Percentiles rank a stretch among this genome's conserved stretches.
Evolutionary conservation across 2,329 filamentous ascomycete genomes (phyloP).

Genomic region (Achaetomium macrosporum): DNA sequence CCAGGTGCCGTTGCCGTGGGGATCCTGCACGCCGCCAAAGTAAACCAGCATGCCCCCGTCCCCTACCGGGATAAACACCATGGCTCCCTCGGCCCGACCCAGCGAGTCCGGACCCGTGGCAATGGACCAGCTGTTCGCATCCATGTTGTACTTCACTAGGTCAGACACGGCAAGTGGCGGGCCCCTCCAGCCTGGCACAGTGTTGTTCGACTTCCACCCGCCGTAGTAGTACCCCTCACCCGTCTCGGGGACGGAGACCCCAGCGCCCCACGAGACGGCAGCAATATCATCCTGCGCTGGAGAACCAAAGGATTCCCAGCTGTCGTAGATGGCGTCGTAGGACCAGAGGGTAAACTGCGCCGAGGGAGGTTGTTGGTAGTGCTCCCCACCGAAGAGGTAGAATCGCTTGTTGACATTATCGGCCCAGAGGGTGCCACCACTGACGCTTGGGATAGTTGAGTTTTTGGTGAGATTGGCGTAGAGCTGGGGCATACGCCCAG

Average conservation of each 20-base stretch:
- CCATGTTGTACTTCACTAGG: conserved; percentile 54
- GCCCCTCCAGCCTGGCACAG: conserved; percentile 46
- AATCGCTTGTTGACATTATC: conserved; percentile 58
- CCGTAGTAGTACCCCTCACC: conserved; percentile 58
- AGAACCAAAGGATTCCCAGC: conserved; percentile 46
- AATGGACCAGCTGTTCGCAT: conserved; percentile 45
- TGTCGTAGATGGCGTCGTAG: conserved; percentile 52
- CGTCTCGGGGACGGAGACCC: conserved; percentile 46
- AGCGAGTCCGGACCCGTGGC: conserved; percentile 47
- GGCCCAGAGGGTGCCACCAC: conserved; percentile 49
- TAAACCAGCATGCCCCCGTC: conserved; percentile 56
- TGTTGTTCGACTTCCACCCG: conserved; percentile 53
- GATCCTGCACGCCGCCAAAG: conserved; percentile 53
- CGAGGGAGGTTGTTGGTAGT: conserved; percentile 37
- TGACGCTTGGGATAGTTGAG: conserved; percentile 43
- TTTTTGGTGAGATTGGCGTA: conserved; percentile 56
- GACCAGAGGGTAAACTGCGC: conserved; percentile 44
- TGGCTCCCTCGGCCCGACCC: conserved; percentile 52
- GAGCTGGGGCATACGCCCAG: conserved; percentile 45
- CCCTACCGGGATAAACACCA: conserved; percentile 56
- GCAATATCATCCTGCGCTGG: conserved; percentile 34
- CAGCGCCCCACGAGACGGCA: conserved; percentile 51
- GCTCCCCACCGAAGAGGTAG: conserved; percentile 58
- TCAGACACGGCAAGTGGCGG: conserved; percentile 42
- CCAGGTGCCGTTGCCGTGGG: conserved; percentile 42